A percentile compares a stretch with the other conserved stretches of the same genome.
These are phyloP conservation scores for Phytophthora pseudosyringae DNA, from an alignment of 352 stramenopile species.

Conservation along the genomic window DNA sequence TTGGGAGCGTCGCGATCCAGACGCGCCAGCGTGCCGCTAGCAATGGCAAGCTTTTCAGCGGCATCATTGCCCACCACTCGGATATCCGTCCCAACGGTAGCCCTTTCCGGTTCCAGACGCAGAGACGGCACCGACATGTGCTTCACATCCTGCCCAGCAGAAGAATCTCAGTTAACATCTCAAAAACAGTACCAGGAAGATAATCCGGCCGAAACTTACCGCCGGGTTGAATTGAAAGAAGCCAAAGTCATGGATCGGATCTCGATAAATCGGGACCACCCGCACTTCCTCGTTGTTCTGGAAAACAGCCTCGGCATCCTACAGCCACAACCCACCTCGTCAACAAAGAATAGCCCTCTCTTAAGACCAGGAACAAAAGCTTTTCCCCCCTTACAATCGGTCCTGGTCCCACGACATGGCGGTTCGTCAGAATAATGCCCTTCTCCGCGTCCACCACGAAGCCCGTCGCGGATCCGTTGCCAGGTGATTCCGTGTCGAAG, in stretches of 20 bases:
- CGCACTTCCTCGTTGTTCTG: constrained; percentile 95
- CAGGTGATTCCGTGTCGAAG: constrained; percentile 90
- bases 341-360: neutral
- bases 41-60: constrained; percentile 93
- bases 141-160: constrained; percentile 70
- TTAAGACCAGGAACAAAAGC: neutral
- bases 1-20: constrained; percentile 91
- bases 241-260: constrained; percentile 94
- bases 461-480: constrained; percentile 90
- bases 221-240: constrained; percentile 91
- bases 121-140: constrained; percentile 85
- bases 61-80: constrained; percentile 93
- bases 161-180: constrained; percentile 2
- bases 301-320: constrained; percentile 92
- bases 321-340: neutral
- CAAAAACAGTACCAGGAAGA: neutral
- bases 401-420: constrained; percentile 90
- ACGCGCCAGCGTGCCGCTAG: constrained; percentile 90
- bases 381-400: constrained; percentile 65
- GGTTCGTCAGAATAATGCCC: constrained; percentile 94
- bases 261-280: constrained; percentile 92
- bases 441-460: constrained; percentile 93
- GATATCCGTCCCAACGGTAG: constrained; percentile 92
- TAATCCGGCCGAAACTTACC: constrained; percentile 34
- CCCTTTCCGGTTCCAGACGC: constrained; percentile 80